These are phyloP conservation scores for Chlamydomonas schloesseri DNA, from an alignment of 139 green algal species.

Conservation along the genomic window DNA sequence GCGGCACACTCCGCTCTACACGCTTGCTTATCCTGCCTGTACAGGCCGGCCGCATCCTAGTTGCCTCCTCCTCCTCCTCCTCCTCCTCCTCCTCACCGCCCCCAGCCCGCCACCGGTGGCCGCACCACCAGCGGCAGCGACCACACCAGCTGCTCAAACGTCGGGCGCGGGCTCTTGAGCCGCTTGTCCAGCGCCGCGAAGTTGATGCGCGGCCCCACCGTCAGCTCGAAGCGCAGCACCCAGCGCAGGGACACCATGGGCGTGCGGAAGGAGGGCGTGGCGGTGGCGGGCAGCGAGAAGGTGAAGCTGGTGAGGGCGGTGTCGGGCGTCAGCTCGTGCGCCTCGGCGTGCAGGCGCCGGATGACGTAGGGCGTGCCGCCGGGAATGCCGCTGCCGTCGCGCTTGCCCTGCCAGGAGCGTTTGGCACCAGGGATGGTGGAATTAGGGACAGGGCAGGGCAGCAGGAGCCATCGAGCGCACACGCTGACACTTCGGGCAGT, in stretches of 20 bases:
- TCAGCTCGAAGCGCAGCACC: constrained; percentile 86
- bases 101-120: constrained; percentile 55
- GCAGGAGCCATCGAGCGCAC: too few species aligned
- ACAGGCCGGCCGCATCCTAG: too few species aligned
- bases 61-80: background rate
- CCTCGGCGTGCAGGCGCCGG: constrained; percentile 77
- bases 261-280: constrained; percentile 79
- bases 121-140: constrained; percentile 74
- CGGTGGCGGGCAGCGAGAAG: constrained; percentile 79
- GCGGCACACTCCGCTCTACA: too few species aligned
- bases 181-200: constrained; percentile 36
- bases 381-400: background rate
- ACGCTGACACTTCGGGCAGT: too few species aligned
- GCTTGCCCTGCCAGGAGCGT: constrained; percentile 5
- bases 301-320: constrained; percentile 74
- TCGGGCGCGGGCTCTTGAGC: background rate
- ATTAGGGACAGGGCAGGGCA: too few species aligned
- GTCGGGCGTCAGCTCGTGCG: constrained; percentile 78
- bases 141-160: constrained; percentile 78
- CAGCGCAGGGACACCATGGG: constrained; percentile 77
- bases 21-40: too few species aligned
- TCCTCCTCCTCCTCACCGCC: background rate
- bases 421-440: background rate
- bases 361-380: constrained; percentile 48
- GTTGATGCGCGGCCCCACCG: constrained; percentile 46